Conservation (phyloP, 495 filamentous ascomycete genomes). For the Aspergillus sparsus region DNA sequence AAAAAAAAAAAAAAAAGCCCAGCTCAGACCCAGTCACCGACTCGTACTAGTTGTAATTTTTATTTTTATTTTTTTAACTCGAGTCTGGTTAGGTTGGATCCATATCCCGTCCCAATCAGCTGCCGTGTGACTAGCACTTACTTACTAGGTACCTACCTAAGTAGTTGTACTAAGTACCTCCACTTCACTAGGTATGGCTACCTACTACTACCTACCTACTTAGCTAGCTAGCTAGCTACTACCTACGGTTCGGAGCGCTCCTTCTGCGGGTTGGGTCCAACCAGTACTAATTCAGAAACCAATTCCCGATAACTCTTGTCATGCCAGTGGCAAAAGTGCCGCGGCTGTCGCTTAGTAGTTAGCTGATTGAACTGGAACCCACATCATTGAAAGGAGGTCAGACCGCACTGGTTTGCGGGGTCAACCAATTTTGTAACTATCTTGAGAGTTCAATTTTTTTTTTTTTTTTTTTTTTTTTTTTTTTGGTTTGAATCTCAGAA, state of each 20-base stretch:
- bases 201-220: too few relatives aligned
- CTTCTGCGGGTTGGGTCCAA: constrained; percentile 27
- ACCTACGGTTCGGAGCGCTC: constrained; percentile 30
- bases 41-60: not conserved
- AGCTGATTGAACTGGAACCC: too few relatives aligned
- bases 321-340: constrained; percentile 11
- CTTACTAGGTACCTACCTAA: too few relatives aligned
- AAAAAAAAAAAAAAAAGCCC: not conserved
- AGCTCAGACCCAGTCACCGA: not conserved
- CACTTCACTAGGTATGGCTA: too few relatives aligned
- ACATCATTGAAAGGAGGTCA: constrained; percentile 8
- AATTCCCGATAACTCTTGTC: constrained; percentile 11
- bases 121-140: constrained; percentile 15
- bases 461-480: constrained; percentile 1
- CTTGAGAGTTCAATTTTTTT: not conserved
- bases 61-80: not conserved
- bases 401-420: constrained; percentile 13
- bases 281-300: constrained; percentile 14
- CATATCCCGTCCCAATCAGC: constrained; percentile 17
- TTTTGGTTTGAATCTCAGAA: not conserved
- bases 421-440: not conserved
- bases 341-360: constrained; percentile 25
- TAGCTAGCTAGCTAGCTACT: too few relatives aligned
- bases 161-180: too few relatives aligned
- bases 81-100: not conserved